Evolutionary conservation across 2,329 filamentous ascomycete genomes (phyloP).

Genomic region (Aspergillus sp.): DNA sequence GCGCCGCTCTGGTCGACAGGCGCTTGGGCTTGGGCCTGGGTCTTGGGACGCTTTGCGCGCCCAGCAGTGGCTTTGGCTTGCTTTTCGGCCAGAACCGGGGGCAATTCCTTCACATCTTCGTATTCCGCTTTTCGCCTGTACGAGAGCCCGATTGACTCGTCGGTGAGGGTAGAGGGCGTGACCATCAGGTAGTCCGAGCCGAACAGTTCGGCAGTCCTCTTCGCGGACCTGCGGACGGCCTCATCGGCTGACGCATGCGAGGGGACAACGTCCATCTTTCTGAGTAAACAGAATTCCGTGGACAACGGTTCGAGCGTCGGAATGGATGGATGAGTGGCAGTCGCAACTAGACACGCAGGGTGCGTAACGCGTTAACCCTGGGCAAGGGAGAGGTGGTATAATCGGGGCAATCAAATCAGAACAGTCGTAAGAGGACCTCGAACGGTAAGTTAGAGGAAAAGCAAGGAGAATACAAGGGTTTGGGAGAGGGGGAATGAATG

Average conservation of each 20-base stretch:
- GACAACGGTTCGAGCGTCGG: neutral
- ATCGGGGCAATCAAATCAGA: neutral
- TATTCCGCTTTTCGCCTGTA: slow-evolving; percentile 56
- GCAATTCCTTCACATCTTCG: slow-evolving; percentile 64
- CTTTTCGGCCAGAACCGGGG: slow-evolving; percentile 67
- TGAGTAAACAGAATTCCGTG: neutral
- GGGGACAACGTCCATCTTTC: slow-evolving; percentile 23
- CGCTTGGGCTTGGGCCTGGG: slow-evolving; percentile 39
- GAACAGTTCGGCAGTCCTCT: slow-evolving; percentile 40
- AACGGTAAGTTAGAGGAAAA: neutral
- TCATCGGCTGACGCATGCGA: slow-evolving; percentile 23
- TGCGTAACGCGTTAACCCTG: slow-evolving; percentile 8
- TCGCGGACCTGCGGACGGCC: slow-evolving; percentile 33
- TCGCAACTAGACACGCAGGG: slow-evolving; percentile 2
- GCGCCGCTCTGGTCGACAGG: slow-evolving; percentile 42
- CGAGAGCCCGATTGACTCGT: slow-evolving; percentile 35
- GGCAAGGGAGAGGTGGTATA: neutral
- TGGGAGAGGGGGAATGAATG: slow-evolving; percentile 1
- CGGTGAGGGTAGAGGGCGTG: slow-evolving; percentile 30
- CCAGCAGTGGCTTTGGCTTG: slow-evolving; percentile 58
- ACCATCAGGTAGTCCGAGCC: slow-evolving; percentile 38
- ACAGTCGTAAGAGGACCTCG: neutral
- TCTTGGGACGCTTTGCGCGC: slow-evolving; percentile 54
- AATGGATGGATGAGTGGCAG: slow-evolving; percentile 1
- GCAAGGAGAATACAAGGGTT: neutral